Evolutionary conservation across 306 rosid genomes (phyloP).

Genomic region (Quercus mongolica): DNA sequence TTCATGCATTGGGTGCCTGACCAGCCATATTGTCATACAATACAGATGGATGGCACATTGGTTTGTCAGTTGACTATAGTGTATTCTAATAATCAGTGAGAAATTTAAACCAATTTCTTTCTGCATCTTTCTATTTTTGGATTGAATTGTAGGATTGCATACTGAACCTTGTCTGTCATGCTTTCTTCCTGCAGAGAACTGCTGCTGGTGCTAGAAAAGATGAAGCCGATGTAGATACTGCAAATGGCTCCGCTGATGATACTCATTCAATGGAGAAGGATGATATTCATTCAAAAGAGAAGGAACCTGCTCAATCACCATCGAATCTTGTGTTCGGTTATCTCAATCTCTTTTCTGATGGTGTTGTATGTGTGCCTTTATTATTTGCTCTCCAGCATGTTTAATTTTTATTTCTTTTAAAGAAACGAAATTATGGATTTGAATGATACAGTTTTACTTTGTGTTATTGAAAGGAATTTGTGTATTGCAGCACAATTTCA

Average conservation of each 20-base stretch:
- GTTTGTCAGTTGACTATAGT: neutral
- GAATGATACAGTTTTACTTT: neutral
- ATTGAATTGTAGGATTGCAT: conserved; percentile 19
- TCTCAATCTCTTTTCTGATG: conserved; percentile 97
- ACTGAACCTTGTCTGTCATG: conserved; percentile 24
- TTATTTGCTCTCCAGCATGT: neutral
- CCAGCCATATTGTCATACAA: neutral
- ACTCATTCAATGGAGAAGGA: conserved; percentile 24
- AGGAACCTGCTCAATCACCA: conserved; percentile 41
- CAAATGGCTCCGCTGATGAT: conserved; percentile 32
- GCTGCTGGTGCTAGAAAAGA: conserved; percentile 32
- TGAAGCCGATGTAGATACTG: conserved; percentile 33
- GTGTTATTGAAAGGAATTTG: no score
- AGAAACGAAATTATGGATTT: neutral
- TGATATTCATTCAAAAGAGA: conserved; percentile 29
- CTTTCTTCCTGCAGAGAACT: conserved; percentile 54
- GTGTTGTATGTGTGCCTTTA: conserved; percentile 67
- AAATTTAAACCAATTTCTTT: neutral
- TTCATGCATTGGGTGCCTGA: neutral
- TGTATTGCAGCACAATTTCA: conserved; percentile 87
- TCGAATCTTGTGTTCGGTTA: conserved; percentile 87
- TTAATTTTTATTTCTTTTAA: neutral
- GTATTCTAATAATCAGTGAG: neutral
- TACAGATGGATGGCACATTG: neutral
- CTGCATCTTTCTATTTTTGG: neutral